Conservation (phyloP, 2,329 filamentous ascomycete species). For the Hymenoscyphus repandus region DNA sequence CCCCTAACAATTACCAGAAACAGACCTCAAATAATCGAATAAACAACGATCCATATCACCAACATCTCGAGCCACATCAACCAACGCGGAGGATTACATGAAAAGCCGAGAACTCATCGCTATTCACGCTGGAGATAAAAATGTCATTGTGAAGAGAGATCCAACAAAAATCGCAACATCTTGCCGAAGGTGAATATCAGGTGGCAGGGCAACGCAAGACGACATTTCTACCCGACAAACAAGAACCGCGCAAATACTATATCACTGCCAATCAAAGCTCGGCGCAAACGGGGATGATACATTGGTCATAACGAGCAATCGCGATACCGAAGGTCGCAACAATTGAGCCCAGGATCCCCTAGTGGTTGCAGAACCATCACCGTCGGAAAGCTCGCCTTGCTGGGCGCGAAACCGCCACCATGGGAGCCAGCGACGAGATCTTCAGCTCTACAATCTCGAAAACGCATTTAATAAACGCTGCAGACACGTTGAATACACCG, state of each 20-base stretch:
- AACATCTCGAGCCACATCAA: conserved; percentile 7
- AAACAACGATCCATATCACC: conserved; percentile 1
- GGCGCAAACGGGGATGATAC: not conserved
- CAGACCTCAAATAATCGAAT: not conserved
- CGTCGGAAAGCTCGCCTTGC: conserved; percentile 1
- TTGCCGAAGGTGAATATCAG: conserved; percentile 12
- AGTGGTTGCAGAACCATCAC: not conserved
- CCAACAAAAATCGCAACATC: conserved; percentile 5
- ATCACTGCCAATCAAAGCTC: not conserved
- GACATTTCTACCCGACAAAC: conserved; percentile 8
- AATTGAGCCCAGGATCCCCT: not conserved
- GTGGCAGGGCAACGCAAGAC: conserved; percentile 22
- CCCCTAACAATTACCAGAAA: too few relatives aligned
- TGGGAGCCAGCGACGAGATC: conserved; percentile 26
- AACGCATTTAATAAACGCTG: conserved; percentile 20
- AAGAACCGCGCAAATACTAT: conserved; percentile 1
- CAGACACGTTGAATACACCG: conserved; percentile 26
- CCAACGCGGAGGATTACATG: conserved; percentile 3
- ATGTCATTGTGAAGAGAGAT: conserved; percentile 11
- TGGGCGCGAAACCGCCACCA: conserved; percentile 14
- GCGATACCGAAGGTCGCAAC: not conserved
- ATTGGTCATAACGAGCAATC: not conserved
- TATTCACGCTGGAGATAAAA: conserved; percentile 11
- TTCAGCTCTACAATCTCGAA: conserved; percentile 21
- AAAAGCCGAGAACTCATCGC: conserved; percentile 11